A percentile compares a stretch with the other conserved stretches of the same genome.
Evolutionary conservation across 257 asterid species (phyloP).

Genomic region (Oldenlandia corymbosa): DNA sequence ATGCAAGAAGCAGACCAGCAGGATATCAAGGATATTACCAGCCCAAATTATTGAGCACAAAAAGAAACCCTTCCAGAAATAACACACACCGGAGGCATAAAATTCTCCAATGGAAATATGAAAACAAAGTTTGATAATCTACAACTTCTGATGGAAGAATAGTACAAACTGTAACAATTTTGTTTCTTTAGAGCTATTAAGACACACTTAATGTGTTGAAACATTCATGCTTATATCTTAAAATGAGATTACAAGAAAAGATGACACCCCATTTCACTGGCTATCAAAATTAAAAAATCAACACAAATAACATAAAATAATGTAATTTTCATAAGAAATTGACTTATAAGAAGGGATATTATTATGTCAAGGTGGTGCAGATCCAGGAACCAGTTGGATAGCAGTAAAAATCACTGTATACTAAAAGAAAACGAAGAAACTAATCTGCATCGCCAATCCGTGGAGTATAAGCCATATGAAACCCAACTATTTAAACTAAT

Average conservation of each 20-base stretch:
- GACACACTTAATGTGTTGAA: neutral
- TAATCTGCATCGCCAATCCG: too few species aligned
- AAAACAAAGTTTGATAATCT: neutral
- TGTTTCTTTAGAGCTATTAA: neutral
- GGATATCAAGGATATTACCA: neutral
- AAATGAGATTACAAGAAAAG: too few species aligned
- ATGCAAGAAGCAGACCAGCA: neutral
- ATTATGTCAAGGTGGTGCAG: neutral
- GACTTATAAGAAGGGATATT: too few species aligned
- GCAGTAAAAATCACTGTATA: neutral
- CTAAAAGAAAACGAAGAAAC: neutral
- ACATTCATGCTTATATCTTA: too few species aligned
- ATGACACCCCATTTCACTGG: too few species aligned
- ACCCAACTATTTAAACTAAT: neutral
- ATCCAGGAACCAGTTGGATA: neutral
- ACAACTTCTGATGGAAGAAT: neutral
- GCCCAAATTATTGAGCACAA: neutral
- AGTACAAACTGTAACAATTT: neutral
- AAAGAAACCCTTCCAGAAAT: neutral
- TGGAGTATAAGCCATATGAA: too few species aligned
- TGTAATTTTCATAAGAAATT: too few species aligned
- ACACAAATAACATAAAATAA: neutral
- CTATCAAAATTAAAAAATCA: neutral
- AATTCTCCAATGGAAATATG: neutral
- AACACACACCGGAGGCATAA: neutral